These are phyloP conservation scores for Coemansia sp. DNA, from an alignment of 192 early-diverging fungal genomes.

Conservation along the genomic window DNA sequence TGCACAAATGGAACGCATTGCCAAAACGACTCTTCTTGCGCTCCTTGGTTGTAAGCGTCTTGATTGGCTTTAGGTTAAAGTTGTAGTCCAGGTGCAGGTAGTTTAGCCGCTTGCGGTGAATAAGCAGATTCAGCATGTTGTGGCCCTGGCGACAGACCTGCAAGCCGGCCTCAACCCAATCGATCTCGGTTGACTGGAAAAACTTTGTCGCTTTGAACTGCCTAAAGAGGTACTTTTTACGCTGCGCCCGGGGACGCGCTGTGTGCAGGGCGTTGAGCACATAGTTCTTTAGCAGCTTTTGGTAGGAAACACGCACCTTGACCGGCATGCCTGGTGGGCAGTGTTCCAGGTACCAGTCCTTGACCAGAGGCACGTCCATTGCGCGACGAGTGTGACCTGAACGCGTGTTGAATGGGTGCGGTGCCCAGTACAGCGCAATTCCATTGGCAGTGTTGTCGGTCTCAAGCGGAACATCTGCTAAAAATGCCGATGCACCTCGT, in stretches of 20 bases:
- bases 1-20: constrained; percentile 91
- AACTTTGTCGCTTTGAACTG: constrained; percentile 97
- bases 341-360: constrained; percentile 98
- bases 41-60: constrained; percentile 99
- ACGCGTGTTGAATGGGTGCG: constrained; percentile 93
- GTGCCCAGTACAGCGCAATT: constrained; percentile 96
- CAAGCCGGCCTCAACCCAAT: constrained; percentile 99
- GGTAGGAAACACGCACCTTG: constrained; percentile 98
- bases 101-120: constrained; percentile 97
- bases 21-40: constrained; percentile 98
- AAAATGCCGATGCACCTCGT: constrained; percentile 70
- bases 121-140: constrained; percentile 98
- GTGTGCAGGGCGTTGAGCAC: constrained; percentile 89
- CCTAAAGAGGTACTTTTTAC: constrained; percentile 92
- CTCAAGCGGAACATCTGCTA: constrained; percentile 71
- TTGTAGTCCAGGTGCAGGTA: constrained; percentile 99
- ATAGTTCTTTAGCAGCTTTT: constrained; percentile 96
- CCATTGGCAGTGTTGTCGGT: constrained; percentile 92
- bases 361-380: constrained; percentile 90
- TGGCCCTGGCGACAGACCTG: constrained; percentile 98
- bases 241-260: constrained; percentile 80
- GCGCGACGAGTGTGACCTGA: constrained; percentile 89
- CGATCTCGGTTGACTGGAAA: constrained; percentile 96
- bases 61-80: constrained; percentile 98
- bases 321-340: constrained; percentile 89